Conservation (phyloP, 352 stramenopile species). For the Sclerospora graminicola region DNA sequence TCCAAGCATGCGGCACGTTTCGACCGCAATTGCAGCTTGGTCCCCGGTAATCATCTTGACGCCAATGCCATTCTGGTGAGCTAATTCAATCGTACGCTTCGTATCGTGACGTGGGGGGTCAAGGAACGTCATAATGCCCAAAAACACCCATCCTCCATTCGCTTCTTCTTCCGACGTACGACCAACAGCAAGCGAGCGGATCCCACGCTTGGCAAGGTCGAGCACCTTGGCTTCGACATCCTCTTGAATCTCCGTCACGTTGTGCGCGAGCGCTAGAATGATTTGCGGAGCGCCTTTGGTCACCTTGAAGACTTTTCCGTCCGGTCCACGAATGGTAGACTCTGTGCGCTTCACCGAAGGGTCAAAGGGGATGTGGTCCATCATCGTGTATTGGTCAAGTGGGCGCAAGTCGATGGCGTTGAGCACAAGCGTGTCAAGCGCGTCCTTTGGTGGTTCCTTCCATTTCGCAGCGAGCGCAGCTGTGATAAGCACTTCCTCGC, state of each 20-base stretch:
- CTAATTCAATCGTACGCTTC: constrained; percentile 86
- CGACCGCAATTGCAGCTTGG: constrained; percentile 88
- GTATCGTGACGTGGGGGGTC: constrained; percentile 94
- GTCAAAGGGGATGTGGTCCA: constrained; percentile 80
- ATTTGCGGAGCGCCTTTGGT: constrained; percentile 93
- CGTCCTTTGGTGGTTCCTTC: constrained; percentile 89
- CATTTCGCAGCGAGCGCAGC: constrained; percentile 90
- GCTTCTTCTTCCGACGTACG: constrained; percentile 69
- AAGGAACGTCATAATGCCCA: constrained; percentile 92
- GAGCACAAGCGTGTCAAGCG: constrained; percentile 88
- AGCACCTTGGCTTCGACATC: constrained; percentile 83
- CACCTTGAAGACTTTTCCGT: constrained; percentile 86
- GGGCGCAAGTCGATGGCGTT: constrained; percentile 79
- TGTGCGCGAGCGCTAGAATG: constrained; percentile 75
- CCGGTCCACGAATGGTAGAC: constrained; percentile 74
- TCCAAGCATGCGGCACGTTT: constrained; percentile 87
- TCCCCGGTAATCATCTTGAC: constrained; percentile 98
- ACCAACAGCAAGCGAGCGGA: constrained; percentile 83
- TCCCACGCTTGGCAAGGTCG: constrained; percentile 79
- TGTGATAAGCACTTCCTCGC: constrained; percentile 85
- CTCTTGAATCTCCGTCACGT: constrained; percentile 71
- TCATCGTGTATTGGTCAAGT: constrained; percentile 76
- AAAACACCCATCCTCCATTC: constrained; percentile 86
- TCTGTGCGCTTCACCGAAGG: constrained; percentile 88
- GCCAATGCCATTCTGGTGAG: constrained; percentile 86